Evolutionary conservation across 257 asterid genomes (phyloP).

Genomic region (Galeopsis tetrahit): DNA sequence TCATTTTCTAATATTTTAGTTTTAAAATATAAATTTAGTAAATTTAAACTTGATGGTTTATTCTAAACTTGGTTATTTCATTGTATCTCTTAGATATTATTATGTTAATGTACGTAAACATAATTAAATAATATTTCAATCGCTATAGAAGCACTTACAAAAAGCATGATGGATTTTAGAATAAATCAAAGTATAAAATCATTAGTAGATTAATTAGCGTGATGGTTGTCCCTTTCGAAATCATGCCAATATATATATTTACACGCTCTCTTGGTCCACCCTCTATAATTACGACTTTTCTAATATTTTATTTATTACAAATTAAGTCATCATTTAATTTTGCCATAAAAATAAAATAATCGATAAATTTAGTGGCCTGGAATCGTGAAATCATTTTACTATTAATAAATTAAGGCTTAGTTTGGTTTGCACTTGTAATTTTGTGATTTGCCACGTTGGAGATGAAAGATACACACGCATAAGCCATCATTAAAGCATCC

Average conservation of each 20-base stretch:
- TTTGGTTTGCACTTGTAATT: constrained; percentile 9
- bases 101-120: no score
- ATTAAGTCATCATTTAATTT: constrained; percentile 1
- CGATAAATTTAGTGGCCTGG: constrained; percentile 31
- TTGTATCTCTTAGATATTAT: no score
- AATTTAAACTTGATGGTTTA: background rate
- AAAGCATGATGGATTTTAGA: background rate
- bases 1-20: no score
- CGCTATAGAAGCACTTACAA: no score
- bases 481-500: background rate
- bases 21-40: no score
- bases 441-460: background rate
- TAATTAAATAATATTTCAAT: no score
- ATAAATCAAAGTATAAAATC: background rate
- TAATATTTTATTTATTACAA: constrained; percentile 1
- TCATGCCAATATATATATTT: constrained; percentile 28
- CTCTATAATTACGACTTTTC: constrained; percentile 13
- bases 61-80: background rate
- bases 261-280: constrained; percentile 32
- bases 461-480: background rate
- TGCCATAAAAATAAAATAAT: background rate
- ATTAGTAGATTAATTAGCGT: background rate
- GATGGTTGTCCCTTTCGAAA: constrained; percentile 35
- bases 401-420: background rate
- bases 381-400: constrained; percentile 29